These are phyloP conservation scores for Phaeosphaeria sp. DNA, from an alignment of 2,329 filamentous ascomycete genomes.

Conservation along the genomic window DNA sequence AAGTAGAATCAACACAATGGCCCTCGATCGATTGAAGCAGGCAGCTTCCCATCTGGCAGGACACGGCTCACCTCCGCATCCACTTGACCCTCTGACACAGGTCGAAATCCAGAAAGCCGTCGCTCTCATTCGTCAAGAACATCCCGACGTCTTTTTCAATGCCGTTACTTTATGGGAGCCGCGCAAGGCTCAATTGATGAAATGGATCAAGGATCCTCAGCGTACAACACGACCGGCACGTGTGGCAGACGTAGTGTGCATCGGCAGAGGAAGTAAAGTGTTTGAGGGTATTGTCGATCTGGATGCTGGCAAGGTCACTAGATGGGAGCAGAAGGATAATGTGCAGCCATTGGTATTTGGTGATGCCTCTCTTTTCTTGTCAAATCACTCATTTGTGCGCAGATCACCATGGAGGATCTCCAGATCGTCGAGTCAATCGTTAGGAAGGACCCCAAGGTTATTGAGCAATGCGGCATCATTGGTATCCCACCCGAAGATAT, in stretches of 20 bases:
- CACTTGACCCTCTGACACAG: constrained; percentile 77
- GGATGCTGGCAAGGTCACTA: constrained; percentile 67
- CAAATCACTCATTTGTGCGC: background rate
- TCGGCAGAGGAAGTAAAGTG: constrained; percentile 78
- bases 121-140: constrained; percentile 69
- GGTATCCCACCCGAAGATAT: constrained; percentile 84
- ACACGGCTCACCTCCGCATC: constrained; percentile 64
- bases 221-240: constrained; percentile 68
- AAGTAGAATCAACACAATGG: constrained; percentile 52
- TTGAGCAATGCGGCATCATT: constrained; percentile 85
- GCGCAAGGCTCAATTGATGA: constrained; percentile 81
- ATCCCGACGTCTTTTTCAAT: constrained; percentile 81
- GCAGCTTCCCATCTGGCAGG: constrained; percentile 67
- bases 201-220: constrained; percentile 74
- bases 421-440: constrained; percentile 78
- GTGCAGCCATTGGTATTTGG: constrained; percentile 76
- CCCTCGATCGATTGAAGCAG: constrained; percentile 69
- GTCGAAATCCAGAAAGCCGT: constrained; percentile 77
- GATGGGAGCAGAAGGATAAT: constrained; percentile 77
- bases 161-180: constrained; percentile 85
- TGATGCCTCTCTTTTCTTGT: constrained; percentile 1
- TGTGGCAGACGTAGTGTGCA: constrained; percentile 82
- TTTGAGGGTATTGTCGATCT: constrained; percentile 84
- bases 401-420: constrained; percentile 92
- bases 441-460: constrained; percentile 81